Evolutionary conservation across 805 yeast genomes (phyloP).

Genomic region (Pichia thaimueangensis): DNA sequence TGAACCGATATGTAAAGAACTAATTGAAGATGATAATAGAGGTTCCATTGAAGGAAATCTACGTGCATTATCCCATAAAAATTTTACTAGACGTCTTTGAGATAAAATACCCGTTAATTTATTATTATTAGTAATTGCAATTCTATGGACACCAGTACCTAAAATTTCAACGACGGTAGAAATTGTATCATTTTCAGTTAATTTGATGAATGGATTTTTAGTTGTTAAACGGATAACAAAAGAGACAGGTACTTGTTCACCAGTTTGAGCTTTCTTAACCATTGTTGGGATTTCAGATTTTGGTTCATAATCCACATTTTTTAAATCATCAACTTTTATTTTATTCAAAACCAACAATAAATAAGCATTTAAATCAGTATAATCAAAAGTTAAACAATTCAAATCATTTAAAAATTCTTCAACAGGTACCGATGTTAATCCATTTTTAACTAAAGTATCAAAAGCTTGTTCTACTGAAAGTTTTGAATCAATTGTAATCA

Average conservation of each 20-base stretch:
- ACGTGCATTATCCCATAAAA: conserved; percentile 89
- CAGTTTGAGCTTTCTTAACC: conserved; percentile 64
- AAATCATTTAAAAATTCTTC: conserved; percentile 47
- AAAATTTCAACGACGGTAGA: conserved; percentile 74
- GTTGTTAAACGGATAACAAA: conserved; percentile 81
- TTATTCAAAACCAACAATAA: conserved; percentile 78
- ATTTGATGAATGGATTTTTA: conserved; percentile 80
- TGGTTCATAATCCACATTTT: conserved; percentile 29
- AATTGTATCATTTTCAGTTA: conserved; percentile 63
- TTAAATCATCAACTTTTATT: conserved; percentile 35
- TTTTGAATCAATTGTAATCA: conserved; percentile 60
- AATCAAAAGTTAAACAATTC: conserved; percentile 82
- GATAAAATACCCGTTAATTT: conserved; percentile 78
- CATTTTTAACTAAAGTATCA: conserved; percentile 63
- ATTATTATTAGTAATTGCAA: conserved; percentile 59
- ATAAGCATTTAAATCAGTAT: conserved; percentile 84
- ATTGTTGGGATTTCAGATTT: conserved; percentile 36
- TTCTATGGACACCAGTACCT: conserved; percentile 94
- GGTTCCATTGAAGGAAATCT: conserved; percentile 77
- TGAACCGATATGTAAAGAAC: conserved; percentile 70
- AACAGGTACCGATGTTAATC: conserved; percentile 84
- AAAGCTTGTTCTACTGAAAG: conserved; percentile 84
- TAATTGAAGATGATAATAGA: conserved; percentile 59
- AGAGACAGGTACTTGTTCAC: conserved; percentile 86
- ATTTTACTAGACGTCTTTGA: conserved; percentile 80